A percentile compares a stretch with the other conserved stretches of the same genome.
Evolutionary conservation across 805 yeast genomes (phyloP).

Genomic region (Brettanomyces naardenensis): DNA sequence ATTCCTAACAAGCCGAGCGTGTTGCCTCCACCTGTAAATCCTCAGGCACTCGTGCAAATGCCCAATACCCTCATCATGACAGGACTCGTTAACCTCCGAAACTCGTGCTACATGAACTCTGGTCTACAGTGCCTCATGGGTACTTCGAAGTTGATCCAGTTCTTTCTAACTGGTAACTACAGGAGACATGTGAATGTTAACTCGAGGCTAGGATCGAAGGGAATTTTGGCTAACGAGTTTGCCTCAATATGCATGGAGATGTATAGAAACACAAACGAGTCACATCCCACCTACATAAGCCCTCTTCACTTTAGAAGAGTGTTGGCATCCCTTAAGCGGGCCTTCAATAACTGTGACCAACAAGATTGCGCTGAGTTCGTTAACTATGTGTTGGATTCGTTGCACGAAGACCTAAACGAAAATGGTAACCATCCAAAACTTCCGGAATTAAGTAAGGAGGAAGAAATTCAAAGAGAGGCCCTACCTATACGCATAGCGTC

Average conservation of each 20-base stretch:
- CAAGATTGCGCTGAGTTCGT: conserved; percentile 84
- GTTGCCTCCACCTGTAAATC: not conserved
- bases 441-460: conserved; percentile 58
- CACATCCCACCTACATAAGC: conserved; percentile 6
- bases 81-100: conserved; percentile 77
- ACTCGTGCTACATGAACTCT: conserved; percentile 91
- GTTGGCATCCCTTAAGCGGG: conserved; percentile 57
- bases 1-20: conserved; percentile 1
- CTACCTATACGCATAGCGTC: conserved; percentile 76
- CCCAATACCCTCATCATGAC: conserved; percentile 35
- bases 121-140: conserved; percentile 80
- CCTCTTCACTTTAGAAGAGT: conserved; percentile 45
- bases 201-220: conserved; percentile 74
- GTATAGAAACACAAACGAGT: conserved; percentile 30
- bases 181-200: conserved; percentile 60
- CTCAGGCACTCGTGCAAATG: too few species aligned
- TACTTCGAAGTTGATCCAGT: conserved; percentile 53
- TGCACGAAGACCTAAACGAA: conserved; percentile 78
- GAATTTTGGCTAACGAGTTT: conserved; percentile 64
- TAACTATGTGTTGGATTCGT: conserved; percentile 62
- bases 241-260: conserved; percentile 51
- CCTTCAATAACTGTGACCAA: conserved; percentile 62
- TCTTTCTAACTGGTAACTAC: conserved; percentile 56
- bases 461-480: conserved; percentile 64
- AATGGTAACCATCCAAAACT: conserved; percentile 47